Base-by-base conservation (phyloP, 2,329 filamentous ascomycete genomes). In the Claviceps maximensis region DNA sequence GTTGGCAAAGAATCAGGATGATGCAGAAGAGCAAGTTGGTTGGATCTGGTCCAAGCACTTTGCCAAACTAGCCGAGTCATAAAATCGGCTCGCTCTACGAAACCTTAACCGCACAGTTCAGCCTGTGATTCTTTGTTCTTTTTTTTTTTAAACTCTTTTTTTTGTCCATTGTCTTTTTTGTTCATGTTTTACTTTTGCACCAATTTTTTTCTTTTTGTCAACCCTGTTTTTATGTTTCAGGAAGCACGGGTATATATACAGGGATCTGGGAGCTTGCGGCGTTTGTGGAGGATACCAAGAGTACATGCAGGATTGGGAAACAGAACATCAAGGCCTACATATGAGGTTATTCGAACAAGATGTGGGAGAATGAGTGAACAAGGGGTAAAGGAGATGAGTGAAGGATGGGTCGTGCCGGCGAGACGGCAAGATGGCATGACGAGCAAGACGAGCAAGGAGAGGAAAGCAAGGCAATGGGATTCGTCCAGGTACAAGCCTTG, bases 21-120 rank as follows among this genome's bases (percentile, higher is more conserved):
- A 98, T 67, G 73, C 82, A 1, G 76, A 74, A 12, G 79, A 86
- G 58, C 78, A 83, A 58, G 83, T 97, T 36, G 93, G 93, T 50
- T 98, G 93, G 93, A 95, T 98, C 62, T 98, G 93, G 93, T 95
- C 90, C 62, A 96, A 96, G 69, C 93, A 98, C 71, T 98, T 98
- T 74, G 86, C 86, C 51, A 81, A 79, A 64, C 64, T 82, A 57
- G 78, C 78, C 49, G 79, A 81, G 63, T 69, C 71, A 52, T 74
- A 38, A 49, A 40, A 10, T 12, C 13, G 40, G 31, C 31, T 25
- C 17, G 27, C 38, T 38, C 33, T 33, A 25, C 25, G 36, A 17
- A 38, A n/a, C 15, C 12, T 12, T 21, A 38, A 25, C 4, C n/a
- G n/a, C 13, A 19, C 38, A 41, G 23, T 21, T 29, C 25, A 40